Base-by-base conservation (phyloP, 1,139 yeast genomes). In the Pichia sp. region DNA sequence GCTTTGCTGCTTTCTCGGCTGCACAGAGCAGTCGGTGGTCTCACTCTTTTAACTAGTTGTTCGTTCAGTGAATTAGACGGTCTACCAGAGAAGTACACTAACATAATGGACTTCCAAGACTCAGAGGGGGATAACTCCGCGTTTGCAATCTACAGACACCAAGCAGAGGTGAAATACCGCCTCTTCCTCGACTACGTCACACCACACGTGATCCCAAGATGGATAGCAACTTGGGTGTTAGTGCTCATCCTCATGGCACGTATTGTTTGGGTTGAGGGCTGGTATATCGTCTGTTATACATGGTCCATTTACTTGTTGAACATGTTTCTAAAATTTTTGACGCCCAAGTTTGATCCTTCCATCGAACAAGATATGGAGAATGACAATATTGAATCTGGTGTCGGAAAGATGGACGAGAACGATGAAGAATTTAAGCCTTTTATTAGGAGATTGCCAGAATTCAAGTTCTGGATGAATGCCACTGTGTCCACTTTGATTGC, bases 301-400 rank as follows among this genome's bases (percentile, higher is more conserved):
- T 74, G 91, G 53, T 88, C 87, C 4, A 88, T 91, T 42, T 91
- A 84, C 55, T 66, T 87, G 40, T 69, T 91, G 56, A 91, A 85
- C 56, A 73, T 91, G 60, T 83, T 93, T 51, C 68, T 91, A 50
- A 95, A 93, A 24, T 91, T 91, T 58, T 67, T 91, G 52, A 87
- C 94, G 18, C 98, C 98, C 29, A 88, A 88, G 57, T 88, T 91
- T 56, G 98, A 93, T 56, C 94, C 96, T 18, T 82, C 96, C 3
- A 65, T 87, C 48, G 95, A 88, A 59, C 96, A 88, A 60, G 97
- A 88, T 52, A 64, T 79, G 59, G 77, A 74, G 42, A 84, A 78
- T 51, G 86, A 83, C 51, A 79, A 83, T 34, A 70, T 86, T 44
- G 97, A 91, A 59, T 95, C 82, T 55, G 93, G 93, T 25, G 65